Conservation (phyloP, 2,329 filamentous ascomycete species). For the Cadophora sp. region DNA sequence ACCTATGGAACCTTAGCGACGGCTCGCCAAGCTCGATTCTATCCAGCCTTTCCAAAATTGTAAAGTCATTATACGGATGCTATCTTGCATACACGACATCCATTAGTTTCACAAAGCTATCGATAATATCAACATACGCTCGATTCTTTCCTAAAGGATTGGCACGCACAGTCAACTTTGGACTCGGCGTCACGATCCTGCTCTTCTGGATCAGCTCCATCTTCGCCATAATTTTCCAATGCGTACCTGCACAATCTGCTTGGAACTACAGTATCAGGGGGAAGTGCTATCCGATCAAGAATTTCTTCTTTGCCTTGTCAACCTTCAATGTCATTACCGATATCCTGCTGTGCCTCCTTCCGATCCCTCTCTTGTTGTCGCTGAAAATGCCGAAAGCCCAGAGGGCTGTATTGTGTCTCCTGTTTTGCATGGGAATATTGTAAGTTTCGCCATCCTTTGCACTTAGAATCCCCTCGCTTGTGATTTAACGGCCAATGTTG, state of each 20-base stretch:
- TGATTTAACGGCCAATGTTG: background rate
- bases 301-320: background rate
- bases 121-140: background rate
- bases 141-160: background rate
- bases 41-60: background rate
- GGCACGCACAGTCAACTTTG: background rate
- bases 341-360: background rate
- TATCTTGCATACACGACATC: background rate
- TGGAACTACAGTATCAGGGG: background rate
- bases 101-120: background rate
- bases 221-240: background rate
- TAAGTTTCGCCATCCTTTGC: background rate
- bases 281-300: background rate
- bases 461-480: background rate
- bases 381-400: conserved; percentile 2
- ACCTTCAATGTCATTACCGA: conserved; percentile 5
- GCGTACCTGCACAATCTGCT: background rate
- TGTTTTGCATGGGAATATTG: conserved; percentile 3
- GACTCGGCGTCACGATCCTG: background rate
- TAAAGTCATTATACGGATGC: background rate
- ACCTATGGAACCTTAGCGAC: background rate
- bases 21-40: background rate
- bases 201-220: conserved; percentile 9
- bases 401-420: background rate
- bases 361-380: background rate